Base-by-base conservation (phyloP, 2,329 filamentous ascomycete species). In the Onygenales sp. region DNA sequence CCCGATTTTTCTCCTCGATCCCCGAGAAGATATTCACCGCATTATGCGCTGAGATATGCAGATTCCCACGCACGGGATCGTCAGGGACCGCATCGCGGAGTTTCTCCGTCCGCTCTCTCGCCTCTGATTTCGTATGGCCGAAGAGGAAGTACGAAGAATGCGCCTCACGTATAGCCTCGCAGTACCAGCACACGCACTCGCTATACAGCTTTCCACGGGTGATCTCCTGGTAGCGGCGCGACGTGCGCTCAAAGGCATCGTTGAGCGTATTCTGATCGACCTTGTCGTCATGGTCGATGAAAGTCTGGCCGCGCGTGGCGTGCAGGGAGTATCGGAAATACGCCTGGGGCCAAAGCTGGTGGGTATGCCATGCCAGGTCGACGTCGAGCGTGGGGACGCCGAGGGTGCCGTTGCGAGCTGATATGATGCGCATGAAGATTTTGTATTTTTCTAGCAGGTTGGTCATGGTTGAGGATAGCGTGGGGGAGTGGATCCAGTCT, bases 231-330 rank as follows among this genome's bases (percentile, higher is more conserved):
- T 92, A 94, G 0, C 67, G 71, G 59, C 83, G 84, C 62, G 78
- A 81, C 0, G 89, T 94, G 79, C 81, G 87, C 63, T 84, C 81
- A 62, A 93, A 93, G 5, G 77, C 75, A 1, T 75, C 73, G 44
- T 80, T 80, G 5, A 94, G 77, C 46, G 75, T 77, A 11, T 72
- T 73, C 61, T 90, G 85, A 45, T 84, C 82, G 21, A 94, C 82
- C 69, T 92, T 92, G 73, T 94, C 89, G 66, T 93, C 85, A 63
- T 94, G 89, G 63, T 92, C 83, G 59, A 92, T 79, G 63, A 90
- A 88, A 3, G 21, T 27, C 48, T 77, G 80, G 1, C 55, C 56
- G 0, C 63, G 63, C 4, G 76, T 77, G 21, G 66, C 65, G 0
- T 51, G 53, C 1, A 76, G 64, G 1, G 80, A 84, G 64, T 79